Evolutionary conservation across 352 stramenopile species (phyloP).

Genomic region (Phytophthora capsici): DNA sequence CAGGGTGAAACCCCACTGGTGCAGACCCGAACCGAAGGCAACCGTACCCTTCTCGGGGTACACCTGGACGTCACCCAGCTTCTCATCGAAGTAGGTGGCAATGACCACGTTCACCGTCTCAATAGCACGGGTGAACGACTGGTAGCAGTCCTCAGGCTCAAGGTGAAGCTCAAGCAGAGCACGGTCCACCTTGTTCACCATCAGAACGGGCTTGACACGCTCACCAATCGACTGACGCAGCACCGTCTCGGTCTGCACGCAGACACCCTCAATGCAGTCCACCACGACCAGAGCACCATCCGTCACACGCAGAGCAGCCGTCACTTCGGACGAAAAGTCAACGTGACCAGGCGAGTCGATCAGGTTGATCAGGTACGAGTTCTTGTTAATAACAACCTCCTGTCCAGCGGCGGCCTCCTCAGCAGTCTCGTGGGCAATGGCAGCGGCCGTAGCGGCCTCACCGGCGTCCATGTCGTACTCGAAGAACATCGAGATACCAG

Average conservation of each 20-base stretch:
- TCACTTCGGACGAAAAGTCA: slow-evolving; percentile 99
- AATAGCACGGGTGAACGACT: slow-evolving; percentile 98
- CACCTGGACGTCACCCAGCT: slow-evolving; percentile 97
- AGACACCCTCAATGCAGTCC: slow-evolving; percentile 99
- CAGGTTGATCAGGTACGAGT: slow-evolving; percentile 99
- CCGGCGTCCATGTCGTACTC: slow-evolving; percentile 98
- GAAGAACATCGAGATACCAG: slow-evolving; percentile 99
- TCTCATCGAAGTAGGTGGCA: slow-evolving; percentile 98
- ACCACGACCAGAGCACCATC: slow-evolving; percentile 99
- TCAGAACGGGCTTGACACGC: slow-evolving; percentile 98
- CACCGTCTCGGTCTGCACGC: slow-evolving; percentile 99
- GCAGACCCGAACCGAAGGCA: slow-evolving; percentile 98
- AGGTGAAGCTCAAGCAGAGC: slow-evolving; percentile 98
- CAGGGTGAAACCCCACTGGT: slow-evolving; percentile 99
- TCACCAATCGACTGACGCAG: slow-evolving; percentile 98
- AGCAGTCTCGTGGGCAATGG: slow-evolving; percentile 61
- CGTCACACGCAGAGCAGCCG: slow-evolving; percentile 98
- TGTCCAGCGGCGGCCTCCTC: slow-evolving; percentile 43
- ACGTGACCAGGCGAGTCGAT: slow-evolving; percentile 99
- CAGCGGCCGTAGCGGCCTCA: slow-evolving; percentile 81
- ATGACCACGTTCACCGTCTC: slow-evolving; percentile 99
- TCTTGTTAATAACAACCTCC: slow-evolving; percentile 94
- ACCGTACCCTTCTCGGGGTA: slow-evolving; percentile 99
- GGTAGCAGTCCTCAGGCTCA: slow-evolving; percentile 99
- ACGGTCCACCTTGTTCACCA: slow-evolving; percentile 99